Evolutionary conservation across 192 early-diverging fungal species (phyloP).

Genomic region (Diversispora eburnea): DNA sequence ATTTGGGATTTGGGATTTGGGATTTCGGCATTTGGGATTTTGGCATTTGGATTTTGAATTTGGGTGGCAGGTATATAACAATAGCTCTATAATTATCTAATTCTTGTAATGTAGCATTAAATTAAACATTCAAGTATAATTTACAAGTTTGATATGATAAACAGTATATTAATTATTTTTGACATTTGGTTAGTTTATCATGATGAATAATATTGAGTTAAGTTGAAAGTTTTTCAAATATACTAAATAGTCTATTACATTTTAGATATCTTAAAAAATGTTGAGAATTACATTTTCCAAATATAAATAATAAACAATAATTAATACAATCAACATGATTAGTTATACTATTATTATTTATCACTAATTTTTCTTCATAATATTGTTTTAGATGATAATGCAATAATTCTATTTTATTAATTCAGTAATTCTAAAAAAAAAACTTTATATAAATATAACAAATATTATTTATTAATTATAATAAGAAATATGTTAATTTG

Average conservation of each 20-base stretch:
- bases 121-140: neutral
- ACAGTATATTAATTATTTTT: neutral
- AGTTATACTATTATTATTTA: neutral
- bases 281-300: neutral
- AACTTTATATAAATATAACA: too few relatives aligned
- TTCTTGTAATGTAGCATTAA: neutral
- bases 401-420: neutral
- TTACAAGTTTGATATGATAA: neutral
- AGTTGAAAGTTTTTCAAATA: neutral
- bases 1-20: too few relatives aligned
- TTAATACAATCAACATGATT: neutral
- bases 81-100: neutral
- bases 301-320: neutral
- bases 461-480: too few relatives aligned
- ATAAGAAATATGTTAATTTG: too few relatives aligned
- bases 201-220: neutral
- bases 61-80: too few relatives aligned
- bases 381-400: neutral
- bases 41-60: too few relatives aligned
- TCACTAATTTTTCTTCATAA: neutral
- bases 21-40: too few relatives aligned
- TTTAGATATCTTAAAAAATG: neutral
- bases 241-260: neutral
- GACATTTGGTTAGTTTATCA: neutral
- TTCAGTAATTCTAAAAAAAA: neutral